Evolutionary conservation across 169 alveolate genomes (phyloP), one percentile per base, ranked within the genome.

Genomic region (Fabrea salina): DNA sequence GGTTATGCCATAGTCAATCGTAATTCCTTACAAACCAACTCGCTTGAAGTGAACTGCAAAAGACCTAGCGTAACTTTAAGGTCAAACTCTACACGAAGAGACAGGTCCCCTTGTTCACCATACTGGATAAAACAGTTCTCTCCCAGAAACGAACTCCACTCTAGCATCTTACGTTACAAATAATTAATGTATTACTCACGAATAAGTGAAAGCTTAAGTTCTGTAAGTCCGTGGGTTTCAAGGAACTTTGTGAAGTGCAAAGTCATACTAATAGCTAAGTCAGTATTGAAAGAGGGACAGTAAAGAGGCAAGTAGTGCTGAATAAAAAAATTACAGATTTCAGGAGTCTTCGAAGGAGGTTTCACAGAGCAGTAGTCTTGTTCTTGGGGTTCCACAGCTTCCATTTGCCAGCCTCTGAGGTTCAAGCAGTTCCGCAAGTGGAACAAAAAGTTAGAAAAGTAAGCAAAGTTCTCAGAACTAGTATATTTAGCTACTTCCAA

Each of bases 201-300:
- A n/a, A n/a, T n/a, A n/a, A n/a, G n/a, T n/a, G 50, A 11, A 8
- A 64, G 16, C 51, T 64, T 64, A 8, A 64, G 3, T 8, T 64
- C 75, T 39, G 75, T 64, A 35, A 64, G 50, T 33, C 30, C 30
- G 13, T 64, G 35, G 13, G 16, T 39, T 5, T 39, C 37, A 37
- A 64, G 75, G 37, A 51, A 64, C 51, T 64, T 6, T 19, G 49
- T 19, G 5, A 64, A 64, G n/a, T 64, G 57, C 16, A 64, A 33
- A 2, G 75, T 5, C 16, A 64, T 19, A 5, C 30, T 64, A 39
- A 33, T 64, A 7, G 75, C 50, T 0, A 64, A 6, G 27, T n/a
- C 30, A 13, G 30, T 5, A n/a, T 32, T 33, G 39, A 64, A 40
- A 16, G 57, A 44, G 16, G 53, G 53, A 44, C 19, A 8, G 19